Percentiles rank a stretch among this genome's conserved stretches.
Conservation (phyloP, 148 eudicot species). For the Camellia lanceoleosa region DNA sequence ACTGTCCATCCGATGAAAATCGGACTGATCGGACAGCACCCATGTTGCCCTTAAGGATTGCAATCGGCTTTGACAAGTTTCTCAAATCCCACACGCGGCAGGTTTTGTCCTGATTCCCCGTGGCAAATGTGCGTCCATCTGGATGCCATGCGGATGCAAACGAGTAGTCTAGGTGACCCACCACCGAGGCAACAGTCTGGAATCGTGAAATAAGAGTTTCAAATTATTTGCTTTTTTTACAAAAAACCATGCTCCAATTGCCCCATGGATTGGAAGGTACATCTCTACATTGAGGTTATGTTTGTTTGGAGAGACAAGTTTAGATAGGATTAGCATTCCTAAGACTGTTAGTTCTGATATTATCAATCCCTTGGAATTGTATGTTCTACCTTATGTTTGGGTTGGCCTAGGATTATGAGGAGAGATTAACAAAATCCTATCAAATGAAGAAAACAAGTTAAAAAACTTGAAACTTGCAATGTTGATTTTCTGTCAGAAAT, state of each 20-base stretch:
- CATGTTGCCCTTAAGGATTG: slow-evolving; percentile 74
- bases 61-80: slow-evolving; percentile 46
- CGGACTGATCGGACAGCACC: slow-evolving; percentile 83
- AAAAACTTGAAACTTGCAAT: neutral
- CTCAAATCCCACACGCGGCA: slow-evolving; percentile 87
- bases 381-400: too few relatives aligned
- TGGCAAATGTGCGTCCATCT: slow-evolving; percentile 64
- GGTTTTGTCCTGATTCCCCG: slow-evolving; percentile 92
- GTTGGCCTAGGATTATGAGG: too few relatives aligned
- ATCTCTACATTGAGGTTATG: too few relatives aligned
- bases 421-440: too few relatives aligned
- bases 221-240: neutral
- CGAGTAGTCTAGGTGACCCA: slow-evolving; percentile 77
- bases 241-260: neutral
- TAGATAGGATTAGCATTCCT: too few relatives aligned
- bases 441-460: too few relatives aligned
- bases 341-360: too few relatives aligned
- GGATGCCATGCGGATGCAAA: slow-evolving; percentile 98
- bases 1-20: slow-evolving; percentile 77
- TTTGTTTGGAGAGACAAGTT: too few relatives aligned
- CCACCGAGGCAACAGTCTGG: slow-evolving; percentile 60
- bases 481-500: neutral
- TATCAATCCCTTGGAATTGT: too few relatives aligned
- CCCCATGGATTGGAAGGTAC: neutral
- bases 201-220: too few relatives aligned